These are phyloP conservation scores for Trametes villosa DNA, from an alignment of 768 basidiomycete genomes.

Conservation along the genomic window DNA sequence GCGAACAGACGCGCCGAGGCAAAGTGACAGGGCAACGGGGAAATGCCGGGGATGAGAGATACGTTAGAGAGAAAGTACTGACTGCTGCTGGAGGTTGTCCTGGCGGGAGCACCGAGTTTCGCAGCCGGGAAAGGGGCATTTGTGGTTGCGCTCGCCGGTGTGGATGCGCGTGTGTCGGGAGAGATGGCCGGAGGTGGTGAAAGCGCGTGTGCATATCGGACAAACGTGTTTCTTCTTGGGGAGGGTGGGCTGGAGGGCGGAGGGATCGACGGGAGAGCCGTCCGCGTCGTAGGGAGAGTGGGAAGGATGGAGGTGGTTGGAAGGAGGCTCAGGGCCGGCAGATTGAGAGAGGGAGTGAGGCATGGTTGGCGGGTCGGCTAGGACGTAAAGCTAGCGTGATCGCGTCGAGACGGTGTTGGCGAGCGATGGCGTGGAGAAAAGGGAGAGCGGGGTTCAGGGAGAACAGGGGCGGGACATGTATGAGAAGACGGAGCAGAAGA, in stretches of 20 bases:
- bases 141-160: conserved; percentile 91
- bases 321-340: conserved; percentile 10
- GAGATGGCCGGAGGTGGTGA: conserved; percentile 89
- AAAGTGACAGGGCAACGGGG: neutral
- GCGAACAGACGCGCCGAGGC: neutral
- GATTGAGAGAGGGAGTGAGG: conserved; percentile 1
- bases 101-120: conserved; percentile 89
- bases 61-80: conserved; percentile 34
- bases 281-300: conserved; percentile 3
- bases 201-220: conserved; percentile 70
- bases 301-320: neutral
- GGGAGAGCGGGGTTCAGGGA: neutral
- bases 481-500: neutral
- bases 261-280: neutral
- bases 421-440: neutral
- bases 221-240: conserved; percentile 59
- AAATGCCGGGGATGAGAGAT: neutral
- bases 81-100: conserved; percentile 80
- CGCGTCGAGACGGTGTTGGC: conserved; percentile 7
- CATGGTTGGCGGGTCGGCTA: conserved; percentile 6
- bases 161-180: conserved; percentile 89
- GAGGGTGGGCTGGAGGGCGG: neutral
- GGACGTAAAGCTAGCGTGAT: conserved; percentile 22
- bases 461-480: neutral
- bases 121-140: conserved; percentile 94